Evolutionary conservation across 1,139 yeast genomes (phyloP).

Genomic region (Geotrichum aggregatum): DNA sequence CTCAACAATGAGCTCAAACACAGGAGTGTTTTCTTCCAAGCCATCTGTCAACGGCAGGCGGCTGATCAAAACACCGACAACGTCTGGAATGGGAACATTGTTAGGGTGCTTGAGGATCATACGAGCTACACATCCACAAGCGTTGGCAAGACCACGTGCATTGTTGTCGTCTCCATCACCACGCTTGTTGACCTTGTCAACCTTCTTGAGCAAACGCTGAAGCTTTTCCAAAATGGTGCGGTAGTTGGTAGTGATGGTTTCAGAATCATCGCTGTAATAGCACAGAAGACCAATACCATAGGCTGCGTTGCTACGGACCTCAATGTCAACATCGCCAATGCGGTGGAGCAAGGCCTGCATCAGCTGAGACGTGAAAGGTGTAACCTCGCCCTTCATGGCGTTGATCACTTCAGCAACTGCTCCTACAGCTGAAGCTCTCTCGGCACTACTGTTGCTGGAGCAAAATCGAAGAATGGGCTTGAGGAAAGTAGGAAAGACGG

Average conservation of each 20-base stretch:
- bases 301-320: conserved; percentile 93
- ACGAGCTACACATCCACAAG: conserved; percentile 96
- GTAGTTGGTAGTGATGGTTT: conserved; percentile 60
- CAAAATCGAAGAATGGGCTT: conserved; percentile 59
- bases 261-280: conserved; percentile 47
- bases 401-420: conserved; percentile 83
- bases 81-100: conserved; percentile 75
- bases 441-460: conserved; percentile 60
- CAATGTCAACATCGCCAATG: conserved; percentile 74
- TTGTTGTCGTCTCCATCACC: conserved; percentile 57
- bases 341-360: conserved; percentile 65
- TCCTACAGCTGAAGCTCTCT: conserved; percentile 83
- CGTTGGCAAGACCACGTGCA: conserved; percentile 85
- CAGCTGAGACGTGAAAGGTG: conserved; percentile 67
- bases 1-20: conserved; percentile 70
- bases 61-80: conserved; percentile 67
- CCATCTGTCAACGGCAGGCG: conserved; percentile 88
- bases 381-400: conserved; percentile 60
- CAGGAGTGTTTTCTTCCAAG: conserved; percentile 88
- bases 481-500: conserved; percentile 70
- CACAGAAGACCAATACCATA: conserved; percentile 88
- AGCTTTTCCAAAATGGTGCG: conserved; percentile 68
- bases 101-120: conserved; percentile 70
- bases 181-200: conserved; percentile 56
- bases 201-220: conserved; percentile 73